Evolutionary conservation across 805 yeast species (phyloP), one percentile per base, ranked within the genome.

Genomic region (Candida quercuum): DNA sequence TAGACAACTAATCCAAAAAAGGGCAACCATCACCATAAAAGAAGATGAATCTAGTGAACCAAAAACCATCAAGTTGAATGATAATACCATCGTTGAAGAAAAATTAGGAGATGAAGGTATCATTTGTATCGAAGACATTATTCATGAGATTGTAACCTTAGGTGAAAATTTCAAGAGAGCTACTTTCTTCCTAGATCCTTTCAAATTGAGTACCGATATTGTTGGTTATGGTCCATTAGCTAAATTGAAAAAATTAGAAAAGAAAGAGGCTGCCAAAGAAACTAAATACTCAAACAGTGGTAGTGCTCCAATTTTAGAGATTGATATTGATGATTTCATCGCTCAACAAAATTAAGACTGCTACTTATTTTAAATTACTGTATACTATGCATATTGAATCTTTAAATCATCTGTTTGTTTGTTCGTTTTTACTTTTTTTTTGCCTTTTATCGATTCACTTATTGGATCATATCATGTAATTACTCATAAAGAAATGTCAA

Each of bases 41-140:
- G 65, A 61, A 27, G 66, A 62, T 25, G 64, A 58, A 20, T 42
- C 45, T 1, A 39, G 38, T 8, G 56, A 42, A 18, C 48, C 54
- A 12, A 67, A 64, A 33, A 64, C 66, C 34, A 60, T 72, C 28
- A 72, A 77, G 41, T 63, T 85, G 49, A 85, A 84, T 58, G 87
- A 81, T 60, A 85, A 85, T 65, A 79, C 76, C 50, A 61, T 78
- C 28, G 80, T 85, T 36, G 94, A 85, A 63, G 88, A 83, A 51
- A 66, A 69, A 51, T 68, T 85, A 44, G 81, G 81, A 28, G 84
- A 81, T 8, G 64, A 67, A 38, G 88, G 91, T 21, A 65, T 81
- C 42, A 77, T 85, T 45, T 85, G 94, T 74, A 72, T 82, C 15
- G 93, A 85, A 64, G 94, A 85, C 61, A 68, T 85, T 39, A 74